Percentiles rank a stretch among this genome's conserved stretches.
Evolutionary conservation across 345 rosid genomes (phyloP).

Genomic region (Balakata baccata): DNA sequence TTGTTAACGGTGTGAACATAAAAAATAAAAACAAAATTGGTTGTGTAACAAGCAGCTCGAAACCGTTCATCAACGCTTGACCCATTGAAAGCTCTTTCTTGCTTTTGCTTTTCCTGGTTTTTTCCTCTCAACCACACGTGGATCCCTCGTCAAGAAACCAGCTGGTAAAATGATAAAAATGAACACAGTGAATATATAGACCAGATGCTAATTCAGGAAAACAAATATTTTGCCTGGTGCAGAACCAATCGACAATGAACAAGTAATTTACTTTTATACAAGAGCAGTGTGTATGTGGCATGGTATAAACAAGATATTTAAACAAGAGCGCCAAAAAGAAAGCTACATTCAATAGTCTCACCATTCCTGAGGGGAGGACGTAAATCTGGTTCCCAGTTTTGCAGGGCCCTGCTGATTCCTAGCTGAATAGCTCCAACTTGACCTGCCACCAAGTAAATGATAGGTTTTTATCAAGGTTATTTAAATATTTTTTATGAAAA

Average conservation of each 20-base stretch:
- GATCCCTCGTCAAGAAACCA: conserved; percentile 91
- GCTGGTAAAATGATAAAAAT: conserved; percentile 35
- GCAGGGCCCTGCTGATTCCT: conserved; percentile 90
- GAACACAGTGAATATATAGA: not conserved
- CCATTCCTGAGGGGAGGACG: conserved; percentile 78
- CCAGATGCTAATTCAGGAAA: no score
- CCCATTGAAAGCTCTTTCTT: conserved; percentile 98
- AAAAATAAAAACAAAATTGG: not conserved
- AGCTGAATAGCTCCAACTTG: conserved; percentile 92
- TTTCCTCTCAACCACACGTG: conserved; percentile 94
- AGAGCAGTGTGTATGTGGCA: not conserved
- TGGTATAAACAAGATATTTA: not conserved
- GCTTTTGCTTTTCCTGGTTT: conserved; percentile 98
- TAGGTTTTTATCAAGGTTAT: not conserved
- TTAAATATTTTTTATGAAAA: not conserved
- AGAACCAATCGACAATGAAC: not conserved
- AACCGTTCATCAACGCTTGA: conserved; percentile 67
- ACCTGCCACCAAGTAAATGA: conserved; percentile 45
- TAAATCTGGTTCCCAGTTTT: conserved; percentile 90
- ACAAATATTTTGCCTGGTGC: not conserved
- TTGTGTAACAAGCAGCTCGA: not conserved
- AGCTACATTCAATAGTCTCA: conserved; percentile 19
- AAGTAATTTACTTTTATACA: not conserved
- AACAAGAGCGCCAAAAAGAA: not conserved
- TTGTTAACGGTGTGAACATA: no score